phyloP scores from a whole-genome alignment of 83 land plant genomes.

The Isoetes engelmannii region DNA sequence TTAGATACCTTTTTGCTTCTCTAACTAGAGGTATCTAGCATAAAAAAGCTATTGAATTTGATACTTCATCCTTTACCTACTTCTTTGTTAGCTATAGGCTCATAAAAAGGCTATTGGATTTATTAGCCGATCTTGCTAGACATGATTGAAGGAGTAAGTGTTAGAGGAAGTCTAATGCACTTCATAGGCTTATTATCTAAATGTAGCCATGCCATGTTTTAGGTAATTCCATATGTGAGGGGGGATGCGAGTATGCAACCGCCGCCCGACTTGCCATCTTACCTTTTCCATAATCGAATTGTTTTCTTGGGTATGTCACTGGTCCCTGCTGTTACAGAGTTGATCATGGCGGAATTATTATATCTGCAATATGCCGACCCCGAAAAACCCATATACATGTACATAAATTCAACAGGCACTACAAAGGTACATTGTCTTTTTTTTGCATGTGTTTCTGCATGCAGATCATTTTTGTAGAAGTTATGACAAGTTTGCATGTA shows the following conservation, averaged over 20 bases:
- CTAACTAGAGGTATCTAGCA: too few species aligned
- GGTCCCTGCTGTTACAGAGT: conserved; percentile 77
- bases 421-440: conserved; percentile 52
- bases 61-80: too few species aligned
- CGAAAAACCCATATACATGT: conserved; percentile 78
- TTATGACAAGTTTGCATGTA: not conserved
- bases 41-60: too few species aligned
- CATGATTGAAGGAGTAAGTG: too few species aligned
- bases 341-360: conserved; percentile 70
- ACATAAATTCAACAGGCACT: conserved; percentile 93
- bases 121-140: too few species aligned
- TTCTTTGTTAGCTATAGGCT: too few species aligned
- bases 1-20: too few species aligned
- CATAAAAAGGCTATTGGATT: too few species aligned
- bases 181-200: too few species aligned
- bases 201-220: not conserved
- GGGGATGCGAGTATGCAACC: conserved; percentile 82
- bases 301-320: conserved; percentile 88
- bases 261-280: conserved; percentile 90
- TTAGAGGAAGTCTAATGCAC: too few species aligned
- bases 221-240: conserved; percentile 81
- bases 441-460: not conserved
- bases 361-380: conserved; percentile 73
- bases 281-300: conserved; percentile 79
- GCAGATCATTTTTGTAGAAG: not conserved